Conservation (phyloP, 768 basidiomycete species). For the Pulveroboletus sp. region DNA sequence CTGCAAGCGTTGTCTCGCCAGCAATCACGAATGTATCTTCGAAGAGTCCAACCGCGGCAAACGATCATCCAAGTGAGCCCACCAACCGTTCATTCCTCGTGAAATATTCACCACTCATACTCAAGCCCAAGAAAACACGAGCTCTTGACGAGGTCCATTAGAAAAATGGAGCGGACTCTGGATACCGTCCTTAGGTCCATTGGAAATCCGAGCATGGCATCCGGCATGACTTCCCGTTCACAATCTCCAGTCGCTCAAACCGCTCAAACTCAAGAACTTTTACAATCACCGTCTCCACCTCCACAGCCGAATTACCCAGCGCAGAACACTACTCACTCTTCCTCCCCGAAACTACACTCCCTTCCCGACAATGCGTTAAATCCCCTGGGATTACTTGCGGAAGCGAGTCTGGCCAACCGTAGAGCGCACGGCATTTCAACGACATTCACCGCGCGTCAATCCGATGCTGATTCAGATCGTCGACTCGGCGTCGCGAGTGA, state of each 20-base stretch:
- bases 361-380: slow-evolving; percentile 91
- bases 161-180: slow-evolving; percentile 90
- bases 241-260: slow-evolving; percentile 61
- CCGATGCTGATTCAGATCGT: slow-evolving; percentile 36
- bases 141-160: slow-evolving; percentile 69
- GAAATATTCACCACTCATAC: slow-evolving; percentile 28
- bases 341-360: slow-evolving; percentile 78
- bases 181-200: slow-evolving; percentile 88
- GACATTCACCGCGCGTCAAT: slow-evolving; percentile 37
- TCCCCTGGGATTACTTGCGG: slow-evolving; percentile 87
- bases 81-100: slow-evolving; percentile 9
- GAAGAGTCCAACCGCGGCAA: slow-evolving; percentile 97
- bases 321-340: slow-evolving; percentile 17
- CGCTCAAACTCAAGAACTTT: slow-evolving; percentile 49
- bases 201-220: slow-evolving; percentile 73
- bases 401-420: slow-evolving; percentile 78
- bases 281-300: slow-evolving; percentile 49
- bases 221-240: slow-evolving; percentile 77
- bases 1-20: slow-evolving; percentile 78
- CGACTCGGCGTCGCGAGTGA: slow-evolving; percentile 79
- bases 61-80: slow-evolving; percentile 68
- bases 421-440: slow-evolving; percentile 48
- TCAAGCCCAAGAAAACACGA: slow-evolving; percentile 70
- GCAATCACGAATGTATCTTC: slow-evolving; percentile 89
- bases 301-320: slow-evolving; percentile 35